These are phyloP conservation scores for Vitis hybrid DNA, from an alignment of 177 flowering plant species.

Conservation along the genomic window DNA sequence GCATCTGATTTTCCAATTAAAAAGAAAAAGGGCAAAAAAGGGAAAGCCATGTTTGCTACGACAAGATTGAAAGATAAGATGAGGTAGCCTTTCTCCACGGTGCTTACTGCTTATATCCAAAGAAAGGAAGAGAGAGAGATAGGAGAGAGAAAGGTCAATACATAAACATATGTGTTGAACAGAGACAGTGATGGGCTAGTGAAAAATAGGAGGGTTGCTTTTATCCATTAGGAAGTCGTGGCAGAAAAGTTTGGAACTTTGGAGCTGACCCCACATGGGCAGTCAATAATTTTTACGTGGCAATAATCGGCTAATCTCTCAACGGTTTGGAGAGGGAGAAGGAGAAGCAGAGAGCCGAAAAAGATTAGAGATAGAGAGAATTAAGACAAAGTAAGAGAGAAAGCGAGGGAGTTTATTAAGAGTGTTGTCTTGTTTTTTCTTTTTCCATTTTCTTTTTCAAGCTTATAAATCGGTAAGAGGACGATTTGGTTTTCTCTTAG, in stretches of 20 bases:
- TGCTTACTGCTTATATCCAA: neutral
- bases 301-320: constrained; percentile 14
- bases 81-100: neutral
- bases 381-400: neutral
- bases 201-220: constrained; percentile 3
- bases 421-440: too few species aligned
- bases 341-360: constrained; percentile 3
- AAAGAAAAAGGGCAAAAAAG: too few species aligned
- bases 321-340: constrained; percentile 9
- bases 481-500: constrained; percentile 19
- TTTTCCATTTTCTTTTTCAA: too few species aligned
- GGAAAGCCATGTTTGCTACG: constrained; percentile 3
- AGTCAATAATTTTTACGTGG: constrained; percentile 20
- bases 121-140: neutral
- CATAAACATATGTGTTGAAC: neutral
- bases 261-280: constrained; percentile 6
- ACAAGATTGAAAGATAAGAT: constrained; percentile 25
- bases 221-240: constrained; percentile 43
- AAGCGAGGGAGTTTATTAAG: neutral
- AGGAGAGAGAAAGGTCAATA: constrained; percentile 2
- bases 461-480: constrained; percentile 4
- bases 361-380: neutral
- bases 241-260: constrained; percentile 21
- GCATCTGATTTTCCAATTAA: too few species aligned
- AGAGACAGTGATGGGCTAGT: neutral